Conservation (phyloP, 805 yeast species). For the Starmerella khaoyaiensis region DNA sequence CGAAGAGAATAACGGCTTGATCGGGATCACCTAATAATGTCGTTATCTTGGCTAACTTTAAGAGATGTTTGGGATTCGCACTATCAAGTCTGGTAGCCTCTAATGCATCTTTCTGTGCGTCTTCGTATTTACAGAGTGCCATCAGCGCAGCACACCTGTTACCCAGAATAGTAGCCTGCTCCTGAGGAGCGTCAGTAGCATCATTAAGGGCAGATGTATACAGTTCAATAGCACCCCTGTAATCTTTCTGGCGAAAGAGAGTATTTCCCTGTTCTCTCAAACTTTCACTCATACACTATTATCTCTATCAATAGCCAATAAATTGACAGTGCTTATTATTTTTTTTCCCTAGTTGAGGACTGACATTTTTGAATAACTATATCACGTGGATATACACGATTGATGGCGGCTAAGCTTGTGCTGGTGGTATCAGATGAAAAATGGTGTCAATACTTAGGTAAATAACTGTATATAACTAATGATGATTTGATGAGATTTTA, state of each 20-base stretch:
- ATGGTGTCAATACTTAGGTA: too few relatives aligned
- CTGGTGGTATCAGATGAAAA: too few relatives aligned
- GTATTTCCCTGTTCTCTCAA: conserved; percentile 31
- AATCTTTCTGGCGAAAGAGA: conserved; percentile 29
- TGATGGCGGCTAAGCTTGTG: too few relatives aligned
- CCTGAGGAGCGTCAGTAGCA: conserved; percentile 27
- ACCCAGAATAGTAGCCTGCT: conserved; percentile 24
- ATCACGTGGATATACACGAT: too few relatives aligned
- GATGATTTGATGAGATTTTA: too few relatives aligned
- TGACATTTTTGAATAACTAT: too few relatives aligned
- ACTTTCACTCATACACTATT: conserved; percentile 17
- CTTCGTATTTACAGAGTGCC: conserved; percentile 26
- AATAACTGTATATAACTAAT: too few relatives aligned
- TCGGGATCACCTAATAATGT: conserved; percentile 28
- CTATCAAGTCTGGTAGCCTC: conserved; percentile 26
- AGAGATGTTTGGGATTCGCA: conserved; percentile 26
- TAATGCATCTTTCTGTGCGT: conserved; percentile 28
- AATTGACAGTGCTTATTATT: too few relatives aligned
- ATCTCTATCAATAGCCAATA: not conserved
- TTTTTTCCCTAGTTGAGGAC: too few relatives aligned
- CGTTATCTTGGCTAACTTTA: conserved; percentile 29
- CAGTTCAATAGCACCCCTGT: conserved; percentile 23
- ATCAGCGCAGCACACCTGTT: conserved; percentile 32
- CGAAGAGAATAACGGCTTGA: conserved; percentile 26
- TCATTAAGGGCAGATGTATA: conserved; percentile 29